Evolutionary conservation across 148 eudicot genomes (phyloP).

Genomic region (Cornus controversa): DNA sequence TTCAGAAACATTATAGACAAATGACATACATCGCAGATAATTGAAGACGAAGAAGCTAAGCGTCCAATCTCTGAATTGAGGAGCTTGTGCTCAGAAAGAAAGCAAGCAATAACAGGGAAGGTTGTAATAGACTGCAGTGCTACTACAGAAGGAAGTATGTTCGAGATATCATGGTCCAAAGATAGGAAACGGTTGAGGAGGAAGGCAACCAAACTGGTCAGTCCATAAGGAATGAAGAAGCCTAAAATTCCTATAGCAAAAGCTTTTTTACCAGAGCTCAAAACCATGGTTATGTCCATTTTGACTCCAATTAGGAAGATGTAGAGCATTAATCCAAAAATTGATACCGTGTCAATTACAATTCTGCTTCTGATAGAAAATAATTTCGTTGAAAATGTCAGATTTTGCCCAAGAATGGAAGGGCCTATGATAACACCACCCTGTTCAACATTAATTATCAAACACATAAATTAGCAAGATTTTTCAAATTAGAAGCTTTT

Average conservation of each 20-base stretch:
- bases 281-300: slow-evolving; percentile 34
- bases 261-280: slow-evolving; percentile 43
- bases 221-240: slow-evolving; percentile 30
- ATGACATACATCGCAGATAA: slow-evolving; percentile 38
- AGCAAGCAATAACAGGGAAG: slow-evolving; percentile 43
- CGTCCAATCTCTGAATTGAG: slow-evolving; percentile 50
- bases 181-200: slow-evolving; percentile 20
- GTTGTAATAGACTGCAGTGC: slow-evolving; percentile 40
- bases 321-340: slow-evolving; percentile 43
- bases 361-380: slow-evolving; percentile 33
- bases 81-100: slow-evolving; percentile 45
- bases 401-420: slow-evolving; percentile 37
- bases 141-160: slow-evolving; percentile 27
- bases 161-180: slow-evolving; percentile 25
- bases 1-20: slow-evolving; percentile 29
- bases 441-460: slow-evolving; percentile 21
- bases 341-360: slow-evolving; percentile 37
- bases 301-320: slow-evolving; percentile 46
- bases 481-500: no score
- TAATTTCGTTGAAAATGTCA: slow-evolving; percentile 18
- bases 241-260: slow-evolving; percentile 42
- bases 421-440: slow-evolving; percentile 53
- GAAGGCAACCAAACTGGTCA: slow-evolving; percentile 27
- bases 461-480: not conserved
- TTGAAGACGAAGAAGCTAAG: slow-evolving; percentile 45